Percentiles rank a stretch among this genome's conserved stretches.
phyloP scores from a whole-genome alignment of 192 early-diverging fungal genomes.

The Kappamyces sp. region DNA sequence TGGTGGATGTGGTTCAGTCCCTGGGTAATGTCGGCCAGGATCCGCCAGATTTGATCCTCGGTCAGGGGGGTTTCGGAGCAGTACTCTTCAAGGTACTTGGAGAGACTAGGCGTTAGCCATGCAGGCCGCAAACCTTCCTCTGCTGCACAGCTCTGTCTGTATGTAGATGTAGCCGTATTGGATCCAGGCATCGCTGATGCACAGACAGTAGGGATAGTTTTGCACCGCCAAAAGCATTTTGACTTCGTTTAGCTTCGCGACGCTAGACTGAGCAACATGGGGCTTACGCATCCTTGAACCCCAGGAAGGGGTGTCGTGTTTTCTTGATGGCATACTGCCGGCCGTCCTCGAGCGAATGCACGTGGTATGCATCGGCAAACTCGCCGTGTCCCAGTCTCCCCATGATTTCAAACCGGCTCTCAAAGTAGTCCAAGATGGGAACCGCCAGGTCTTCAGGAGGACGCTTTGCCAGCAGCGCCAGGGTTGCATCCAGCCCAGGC shows the following conservation, averaged over 20 bases:
- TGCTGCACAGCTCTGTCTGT: constrained; percentile 80
- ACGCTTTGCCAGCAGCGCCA: not conserved
- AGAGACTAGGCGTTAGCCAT: constrained; percentile 3
- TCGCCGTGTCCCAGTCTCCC: constrained; percentile 67
- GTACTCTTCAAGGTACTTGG: constrained; percentile 27
- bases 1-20: constrained; percentile 70
- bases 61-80: constrained; percentile 30
- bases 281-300: constrained; percentile 60
- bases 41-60: constrained; percentile 68
- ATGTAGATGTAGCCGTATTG: constrained; percentile 82
- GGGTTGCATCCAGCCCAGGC: not conserved
- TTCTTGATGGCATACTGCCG: constrained; percentile 78
- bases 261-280: constrained; percentile 27
- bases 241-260: constrained; percentile 71
- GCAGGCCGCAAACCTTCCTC: constrained; percentile 56
- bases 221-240: constrained; percentile 68
- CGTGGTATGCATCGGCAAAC: constrained; percentile 76
- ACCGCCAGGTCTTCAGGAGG: constrained; percentile 13
- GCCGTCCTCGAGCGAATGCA: constrained; percentile 55
- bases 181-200: constrained; percentile 82
- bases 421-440: constrained; percentile 59
- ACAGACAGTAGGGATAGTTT: constrained; percentile 53
- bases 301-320: constrained; percentile 59
- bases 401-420: constrained; percentile 61
- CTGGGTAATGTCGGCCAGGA: constrained; percentile 56